Conservation (phyloP, 306 rosid species). For the Acacia melanoxylon region DNA sequence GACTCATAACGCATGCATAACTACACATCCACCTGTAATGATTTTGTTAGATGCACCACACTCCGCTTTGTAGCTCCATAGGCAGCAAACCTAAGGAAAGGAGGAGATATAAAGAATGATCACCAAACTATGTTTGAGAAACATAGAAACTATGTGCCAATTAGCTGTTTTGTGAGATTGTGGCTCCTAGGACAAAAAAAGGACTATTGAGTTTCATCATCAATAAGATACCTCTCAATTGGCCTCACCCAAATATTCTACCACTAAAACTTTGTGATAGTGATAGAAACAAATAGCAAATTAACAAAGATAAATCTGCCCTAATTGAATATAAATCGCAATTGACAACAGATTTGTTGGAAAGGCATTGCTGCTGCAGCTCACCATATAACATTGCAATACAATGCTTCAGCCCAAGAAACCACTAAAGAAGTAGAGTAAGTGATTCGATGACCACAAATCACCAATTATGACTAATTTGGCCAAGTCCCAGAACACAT, state of each 20-base stretch:
- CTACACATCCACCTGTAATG: constrained; percentile 66
- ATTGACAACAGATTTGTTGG: background rate
- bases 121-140: background rate
- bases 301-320: constrained; percentile 12
- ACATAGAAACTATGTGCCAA: background rate
- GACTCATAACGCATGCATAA: constrained; percentile 18
- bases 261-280: constrained; percentile 14
- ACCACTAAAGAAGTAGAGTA: constrained; percentile 8
- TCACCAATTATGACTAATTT: constrained; percentile 1
- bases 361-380: constrained; percentile 4
- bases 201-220: constrained; percentile 28
- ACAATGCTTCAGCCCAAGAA: constrained; percentile 18
- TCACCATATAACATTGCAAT: constrained; percentile 16
- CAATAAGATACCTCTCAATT: constrained; percentile 21
- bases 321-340: constrained; percentile 8
- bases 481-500: constrained; percentile 4
- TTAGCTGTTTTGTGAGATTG: background rate
- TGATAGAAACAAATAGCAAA: constrained; percentile 7
- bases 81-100: constrained; percentile 82
- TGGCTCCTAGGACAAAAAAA: background rate
- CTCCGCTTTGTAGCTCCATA: constrained; percentile 99
- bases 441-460: background rate
- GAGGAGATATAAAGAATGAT: constrained; percentile 20
- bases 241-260: constrained; percentile 9
- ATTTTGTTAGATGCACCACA: constrained; percentile 92